Conservation (phyloP, 2,329 filamentous ascomycete species). For the Colletotrichum paranaense region DNA sequence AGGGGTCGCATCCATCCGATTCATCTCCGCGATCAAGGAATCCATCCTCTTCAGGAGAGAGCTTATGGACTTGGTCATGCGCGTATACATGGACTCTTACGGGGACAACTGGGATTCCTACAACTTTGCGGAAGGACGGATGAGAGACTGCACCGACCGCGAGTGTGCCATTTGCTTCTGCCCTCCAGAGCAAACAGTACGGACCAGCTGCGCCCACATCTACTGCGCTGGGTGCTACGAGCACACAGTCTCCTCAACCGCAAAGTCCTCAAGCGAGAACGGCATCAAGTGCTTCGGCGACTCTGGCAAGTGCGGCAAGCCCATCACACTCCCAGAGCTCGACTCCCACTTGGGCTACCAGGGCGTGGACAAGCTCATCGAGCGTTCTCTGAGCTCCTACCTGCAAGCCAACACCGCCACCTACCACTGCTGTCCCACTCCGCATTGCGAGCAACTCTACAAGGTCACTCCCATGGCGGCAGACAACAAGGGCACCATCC, state of each 20-base stretch:
- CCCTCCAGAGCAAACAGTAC: background rate
- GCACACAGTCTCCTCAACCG: background rate
- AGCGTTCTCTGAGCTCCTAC: background rate
- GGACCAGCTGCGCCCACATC: background rate
- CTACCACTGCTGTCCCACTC: background rate
- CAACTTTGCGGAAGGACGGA: background rate
- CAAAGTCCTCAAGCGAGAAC: background rate
- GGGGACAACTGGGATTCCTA: background rate
- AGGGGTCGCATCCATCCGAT: too few species aligned
- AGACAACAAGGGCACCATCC: conserved; percentile 31
- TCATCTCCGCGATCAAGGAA: too few species aligned
- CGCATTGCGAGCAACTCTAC: background rate
- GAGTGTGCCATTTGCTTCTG: background rate
- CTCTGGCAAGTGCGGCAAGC: background rate
- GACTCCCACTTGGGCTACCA: background rate
- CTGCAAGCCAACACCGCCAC: background rate
- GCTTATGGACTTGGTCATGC: too few species aligned
- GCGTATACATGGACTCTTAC: background rate
- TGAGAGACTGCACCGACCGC: background rate
- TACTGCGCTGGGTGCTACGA: background rate
- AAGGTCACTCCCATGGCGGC: background rate
- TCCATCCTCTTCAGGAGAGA: too few species aligned
- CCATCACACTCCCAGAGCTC: background rate
- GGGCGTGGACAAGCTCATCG: background rate
- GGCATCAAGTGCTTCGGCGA: background rate